A percentile compares a stretch with the other conserved stretches of the same genome.
phyloP scores from a whole-genome alignment of 441 rosid species.

The Cnidoscolus chayamansa region DNA sequence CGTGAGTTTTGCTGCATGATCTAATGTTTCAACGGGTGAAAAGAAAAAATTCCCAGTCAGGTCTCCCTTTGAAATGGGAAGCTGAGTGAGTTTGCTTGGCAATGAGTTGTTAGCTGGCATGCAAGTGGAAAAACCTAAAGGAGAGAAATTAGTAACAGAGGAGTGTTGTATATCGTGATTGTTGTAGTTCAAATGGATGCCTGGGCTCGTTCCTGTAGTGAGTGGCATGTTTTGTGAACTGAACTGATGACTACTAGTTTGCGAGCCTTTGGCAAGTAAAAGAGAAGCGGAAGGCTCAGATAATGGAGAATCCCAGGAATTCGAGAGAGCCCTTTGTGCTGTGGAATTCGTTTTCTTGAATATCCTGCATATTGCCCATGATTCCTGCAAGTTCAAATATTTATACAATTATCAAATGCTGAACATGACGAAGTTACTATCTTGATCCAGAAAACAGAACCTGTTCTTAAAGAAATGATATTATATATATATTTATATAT shows the following conservation, averaged over 20 bases:
- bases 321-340: constrained; percentile 61
- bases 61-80: constrained; percentile 36
- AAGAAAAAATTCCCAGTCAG: constrained; percentile 36
- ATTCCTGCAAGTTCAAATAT: constrained; percentile 47
- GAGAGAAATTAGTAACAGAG: constrained; percentile 29
- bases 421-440: too few relatives aligned
- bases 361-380: constrained; percentile 92
- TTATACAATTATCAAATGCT: too few relatives aligned
- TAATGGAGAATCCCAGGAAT: constrained; percentile 62
- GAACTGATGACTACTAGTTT: constrained; percentile 22
- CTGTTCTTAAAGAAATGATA: too few relatives aligned
- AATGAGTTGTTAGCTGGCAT: constrained; percentile 26
- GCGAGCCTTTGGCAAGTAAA: constrained; percentile 25
- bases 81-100: constrained; percentile 13
- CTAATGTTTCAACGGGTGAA: constrained; percentile 40
- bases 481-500: too few relatives aligned
- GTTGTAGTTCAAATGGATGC: constrained; percentile 35
- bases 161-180: constrained; percentile 5
- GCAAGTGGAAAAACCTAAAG: constrained; percentile 38
- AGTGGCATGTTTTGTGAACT: constrained; percentile 30
- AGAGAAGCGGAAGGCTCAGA: constrained; percentile 36
- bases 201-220: constrained; percentile 30
- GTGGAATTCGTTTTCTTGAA: constrained; percentile 78
- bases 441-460: too few relatives aligned
- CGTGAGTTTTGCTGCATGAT: constrained; percentile 30